A percentile compares a stretch with the other conserved stretches of the same genome.
phyloP scores from a whole-genome alignment of 768 basidiomycete species.

The Mycena venus region DNA sequence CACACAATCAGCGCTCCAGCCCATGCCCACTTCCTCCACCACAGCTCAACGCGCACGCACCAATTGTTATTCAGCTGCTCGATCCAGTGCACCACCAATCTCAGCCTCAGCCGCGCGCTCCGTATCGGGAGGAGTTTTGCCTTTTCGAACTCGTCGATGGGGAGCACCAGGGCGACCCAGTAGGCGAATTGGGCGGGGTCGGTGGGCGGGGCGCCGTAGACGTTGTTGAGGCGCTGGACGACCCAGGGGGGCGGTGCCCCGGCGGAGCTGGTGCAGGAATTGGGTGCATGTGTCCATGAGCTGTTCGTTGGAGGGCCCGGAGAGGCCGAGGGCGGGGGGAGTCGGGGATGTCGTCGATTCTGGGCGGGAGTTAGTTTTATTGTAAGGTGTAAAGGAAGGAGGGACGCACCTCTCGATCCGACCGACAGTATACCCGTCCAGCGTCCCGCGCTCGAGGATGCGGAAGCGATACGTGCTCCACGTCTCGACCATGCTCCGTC shows the following conservation, averaged over 20 bases:
- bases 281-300: slow-evolving; percentile 61
- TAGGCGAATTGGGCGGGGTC: slow-evolving; percentile 84
- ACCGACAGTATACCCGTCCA: slow-evolving; percentile 93
- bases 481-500: slow-evolving; percentile 86
- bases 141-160: slow-evolving; percentile 93
- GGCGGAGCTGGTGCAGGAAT: slow-evolving; percentile 61
- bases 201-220: slow-evolving; percentile 82
- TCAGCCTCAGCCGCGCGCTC: slow-evolving; percentile 81
- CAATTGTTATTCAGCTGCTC: slow-evolving; percentile 73
- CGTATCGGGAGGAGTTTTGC: slow-evolving; percentile 87
- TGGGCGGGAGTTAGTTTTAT: too few relatives aligned
- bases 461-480: slow-evolving; percentile 80
- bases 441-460: slow-evolving; percentile 82
- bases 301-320: slow-evolving; percentile 60
- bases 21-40: too few relatives aligned
- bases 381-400: too few relatives aligned
- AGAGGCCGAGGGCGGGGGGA: slow-evolving; percentile 29
- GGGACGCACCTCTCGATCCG: slow-evolving; percentile 86
- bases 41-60: too few relatives aligned
- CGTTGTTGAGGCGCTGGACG: slow-evolving; percentile 84
- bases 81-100: slow-evolving; percentile 95
- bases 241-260: slow-evolving; percentile 94
- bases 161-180: slow-evolving; percentile 92
- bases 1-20: too few relatives aligned
- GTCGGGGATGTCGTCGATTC: slow-evolving; percentile 45